Conservation (phyloP, 2,329 filamentous ascomycete genomes). For the Dothideomycetes sp. region DNA sequence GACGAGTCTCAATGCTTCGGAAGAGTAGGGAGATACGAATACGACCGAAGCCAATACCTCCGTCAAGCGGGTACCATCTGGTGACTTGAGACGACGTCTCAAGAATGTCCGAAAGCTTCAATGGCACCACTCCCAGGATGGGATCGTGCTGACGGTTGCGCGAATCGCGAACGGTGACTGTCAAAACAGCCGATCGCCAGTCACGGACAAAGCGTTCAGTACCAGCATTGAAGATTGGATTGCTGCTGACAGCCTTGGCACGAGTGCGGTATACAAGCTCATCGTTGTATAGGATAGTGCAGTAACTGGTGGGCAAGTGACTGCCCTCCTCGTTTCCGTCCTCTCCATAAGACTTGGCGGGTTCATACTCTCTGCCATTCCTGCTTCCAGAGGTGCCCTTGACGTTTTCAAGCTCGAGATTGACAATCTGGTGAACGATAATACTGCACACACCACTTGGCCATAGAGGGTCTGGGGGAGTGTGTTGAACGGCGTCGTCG, state of each 20-base stretch:
- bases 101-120: conserved; percentile 80
- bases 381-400: conserved; percentile 73
- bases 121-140: conserved; percentile 79
- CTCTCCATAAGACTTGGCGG: conserved; percentile 74
- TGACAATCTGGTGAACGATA: conserved; percentile 89
- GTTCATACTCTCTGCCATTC: conserved; percentile 79
- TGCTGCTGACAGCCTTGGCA: conserved; percentile 83
- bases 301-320: conserved; percentile 80
- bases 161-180: conserved; percentile 77
- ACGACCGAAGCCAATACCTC: conserved; percentile 81
- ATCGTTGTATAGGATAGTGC: conserved; percentile 83
- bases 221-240: conserved; percentile 94
- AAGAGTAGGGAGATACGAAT: conserved; percentile 82
- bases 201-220: conserved; percentile 89
- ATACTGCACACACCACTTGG: conserved; percentile 81
- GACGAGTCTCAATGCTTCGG: conserved; percentile 73
- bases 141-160: conserved; percentile 89
- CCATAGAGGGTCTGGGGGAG: conserved; percentile 92
- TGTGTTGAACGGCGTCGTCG: conserved; percentile 79
- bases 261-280: conserved; percentile 86
- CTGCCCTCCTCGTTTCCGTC: conserved; percentile 74
- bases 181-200: conserved; percentile 80
- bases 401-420: conserved; percentile 82
- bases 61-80: conserved; percentile 92
- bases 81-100: conserved; percentile 78